Evolutionary conservation across 2,329 filamentous ascomycete species (phyloP), one percentile per base, ranked within the genome.

Genomic region (Colletotrichum spaethianum): DNA sequence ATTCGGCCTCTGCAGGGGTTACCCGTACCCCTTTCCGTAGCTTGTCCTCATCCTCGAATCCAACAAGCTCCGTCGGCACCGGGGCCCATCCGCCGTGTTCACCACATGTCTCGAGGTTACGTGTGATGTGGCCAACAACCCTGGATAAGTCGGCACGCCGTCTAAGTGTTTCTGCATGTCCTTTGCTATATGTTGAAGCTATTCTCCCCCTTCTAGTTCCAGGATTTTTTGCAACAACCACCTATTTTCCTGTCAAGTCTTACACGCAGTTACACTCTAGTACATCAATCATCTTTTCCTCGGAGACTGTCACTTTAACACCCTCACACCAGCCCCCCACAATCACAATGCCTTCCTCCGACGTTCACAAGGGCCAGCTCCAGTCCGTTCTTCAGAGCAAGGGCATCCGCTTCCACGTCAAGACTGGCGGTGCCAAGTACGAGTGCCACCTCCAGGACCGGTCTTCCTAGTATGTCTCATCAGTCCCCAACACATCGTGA

Each of bases 381-480:
- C 56, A 52, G 46, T 52, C 52, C 23, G 67, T 70, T 40, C 59
- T 70, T 9, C 66, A 65, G 31, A 42, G 14, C 44, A 70, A 70
- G 53, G 83, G 80, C 70, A 81, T 87, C 80, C 82, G 82, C 78
- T 87, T 87, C 80, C 77, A 83, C 57, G 83, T 87, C 79, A 83
- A 82, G 79, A 80, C 85, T 50, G 84, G 84, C 72, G 79, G 70
- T 57, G 75, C 75, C 73, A 80, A 79, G 76, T 82, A 81, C 75
- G 74, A 79, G 59, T 86, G 85, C 78, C 82, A 81, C 26, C 77
- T 87, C 6, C 81, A 86, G 73, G 84, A 87, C 78, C 84, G 85
- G 67, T 70, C 76, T 73, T 66, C 78, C 16, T 85, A 86, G 86
- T 87, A 83, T 73, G 85, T 80, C 33, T 40, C 3, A 20, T 33